Conservation (phyloP, 805 yeast species). For the Priceomyces haplophilus region DNA sequence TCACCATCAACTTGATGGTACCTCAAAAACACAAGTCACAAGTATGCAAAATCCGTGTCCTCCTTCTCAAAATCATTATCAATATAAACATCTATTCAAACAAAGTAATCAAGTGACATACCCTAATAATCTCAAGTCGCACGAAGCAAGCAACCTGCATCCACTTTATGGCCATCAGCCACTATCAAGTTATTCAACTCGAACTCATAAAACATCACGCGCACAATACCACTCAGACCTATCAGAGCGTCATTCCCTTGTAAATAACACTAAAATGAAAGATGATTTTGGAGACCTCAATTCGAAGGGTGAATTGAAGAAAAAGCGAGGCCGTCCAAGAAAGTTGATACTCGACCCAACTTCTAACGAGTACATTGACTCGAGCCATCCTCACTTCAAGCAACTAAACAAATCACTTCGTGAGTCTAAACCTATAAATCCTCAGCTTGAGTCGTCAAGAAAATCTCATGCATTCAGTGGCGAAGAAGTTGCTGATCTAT, state of each 20-base stretch:
- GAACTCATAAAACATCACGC: not conserved
- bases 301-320: constrained; percentile 16
- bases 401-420: constrained; percentile 29
- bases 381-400: constrained; percentile 41
- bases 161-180: constrained; percentile 9
- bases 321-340: constrained; percentile 42
- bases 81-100: constrained; percentile 8
- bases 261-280: not conserved
- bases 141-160: not conserved
- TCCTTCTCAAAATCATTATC: constrained; percentile 7
- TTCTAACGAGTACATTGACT: constrained; percentile 39
- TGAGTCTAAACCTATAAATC: constrained; percentile 7
- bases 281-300: not conserved
- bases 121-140: not conserved
- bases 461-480: constrained; percentile 1
- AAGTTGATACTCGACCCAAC: constrained; percentile 40
- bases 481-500: constrained; percentile 16
- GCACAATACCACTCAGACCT: not conserved
- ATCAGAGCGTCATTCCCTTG: not conserved
- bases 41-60: constrained; percentile 4
- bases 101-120: constrained; percentile 6
- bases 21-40: constrained; percentile 1
- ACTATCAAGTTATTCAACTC: not conserved
- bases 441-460: not conserved
- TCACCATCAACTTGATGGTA: constrained; percentile 7